phyloP scores from a whole-genome alignment of 768 basidiomycete genomes.

The Leccinum longicurvipes region DNA sequence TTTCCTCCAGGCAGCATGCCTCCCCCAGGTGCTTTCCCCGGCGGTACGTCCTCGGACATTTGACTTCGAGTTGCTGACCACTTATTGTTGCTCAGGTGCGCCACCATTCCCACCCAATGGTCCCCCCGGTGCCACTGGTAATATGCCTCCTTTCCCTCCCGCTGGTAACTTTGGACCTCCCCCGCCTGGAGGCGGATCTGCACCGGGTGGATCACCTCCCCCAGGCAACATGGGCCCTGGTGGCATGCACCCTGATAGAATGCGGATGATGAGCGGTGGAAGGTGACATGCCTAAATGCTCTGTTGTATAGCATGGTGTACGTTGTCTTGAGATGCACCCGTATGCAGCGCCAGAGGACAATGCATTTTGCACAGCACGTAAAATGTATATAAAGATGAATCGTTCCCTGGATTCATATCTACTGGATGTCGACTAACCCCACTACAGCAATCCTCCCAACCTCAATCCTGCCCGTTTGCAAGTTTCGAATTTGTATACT shows the following conservation, averaged over 20 bases:
- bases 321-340: not conserved
- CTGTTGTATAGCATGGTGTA: not conserved
- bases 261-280: constrained; percentile 67
- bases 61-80: not conserved
- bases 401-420: not conserved
- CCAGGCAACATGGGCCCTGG: constrained; percentile 47
- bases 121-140: constrained; percentile 32
- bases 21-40: constrained; percentile 47
- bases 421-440: not conserved
- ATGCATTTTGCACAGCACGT: not conserved
- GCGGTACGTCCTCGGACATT: constrained; percentile 36
- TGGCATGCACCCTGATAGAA: constrained; percentile 82
- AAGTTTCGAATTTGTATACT: constrained; percentile 9
- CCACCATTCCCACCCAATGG: constrained; percentile 54
- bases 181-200: constrained; percentile 41
- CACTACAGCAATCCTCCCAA: not conserved
- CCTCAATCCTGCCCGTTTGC: not conserved
- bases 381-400: not conserved
- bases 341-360: not conserved
- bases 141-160: constrained; percentile 30
- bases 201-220: constrained; percentile 38
- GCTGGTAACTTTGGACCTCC: constrained; percentile 34
- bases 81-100: constrained; percentile 24
- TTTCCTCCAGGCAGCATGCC: constrained; percentile 63
- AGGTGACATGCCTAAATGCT: constrained; percentile 10